phyloP scores from a whole-genome alignment of 2,329 filamentous ascomycete genomes.

The Rhynchosporium agropyri region DNA sequence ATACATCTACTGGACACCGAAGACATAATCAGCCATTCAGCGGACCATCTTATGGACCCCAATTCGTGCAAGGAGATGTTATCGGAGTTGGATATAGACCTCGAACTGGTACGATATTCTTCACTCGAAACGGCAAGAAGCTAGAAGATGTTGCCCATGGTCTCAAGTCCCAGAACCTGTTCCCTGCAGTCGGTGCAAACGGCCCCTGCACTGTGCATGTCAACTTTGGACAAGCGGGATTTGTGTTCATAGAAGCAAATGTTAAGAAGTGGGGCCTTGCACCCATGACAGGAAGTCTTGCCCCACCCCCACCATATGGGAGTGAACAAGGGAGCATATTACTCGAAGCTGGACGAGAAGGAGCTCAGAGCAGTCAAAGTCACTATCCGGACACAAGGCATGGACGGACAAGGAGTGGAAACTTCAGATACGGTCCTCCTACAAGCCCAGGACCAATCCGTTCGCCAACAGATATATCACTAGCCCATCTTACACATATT shows the following conservation, averaged over 20 bases:
- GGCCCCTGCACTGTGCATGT: slow-evolving; percentile 92
- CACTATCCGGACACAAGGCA: slow-evolving; percentile 55
- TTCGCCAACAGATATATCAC: slow-evolving; percentile 93
- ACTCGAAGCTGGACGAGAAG: slow-evolving; percentile 76
- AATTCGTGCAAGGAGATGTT: slow-evolving; percentile 90
- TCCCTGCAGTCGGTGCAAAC: slow-evolving; percentile 94
- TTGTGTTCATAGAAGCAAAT: slow-evolving; percentile 98
- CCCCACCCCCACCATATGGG: slow-evolving; percentile 93
- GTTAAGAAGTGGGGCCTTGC: slow-evolving; percentile 99
- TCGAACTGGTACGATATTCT: slow-evolving; percentile 92
- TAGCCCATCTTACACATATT: slow-evolving; percentile 79
- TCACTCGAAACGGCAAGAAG: slow-evolving; percentile 97
- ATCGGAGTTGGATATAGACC: slow-evolving; percentile 94
- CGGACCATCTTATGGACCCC: slow-evolving; percentile 77
- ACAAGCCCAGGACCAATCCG: slow-evolving; percentile 87
- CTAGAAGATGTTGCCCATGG: slow-evolving; percentile 93
- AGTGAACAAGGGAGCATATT: slow-evolving; percentile 97
- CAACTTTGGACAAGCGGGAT: slow-evolving; percentile 96
- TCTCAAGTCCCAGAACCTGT: slow-evolving; percentile 93
- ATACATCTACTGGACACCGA: slow-evolving; percentile 83
- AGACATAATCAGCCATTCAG: slow-evolving; percentile 92
- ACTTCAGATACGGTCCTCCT: slow-evolving; percentile 71
- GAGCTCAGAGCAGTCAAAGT: slow-evolving; percentile 49
- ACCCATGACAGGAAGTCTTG: slow-evolving; percentile 91
- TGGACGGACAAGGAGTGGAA: slow-evolving; percentile 74